Base-by-base conservation (phyloP, 148 eudicot genomes). In the Heliamphora exappendiculata region DNA sequence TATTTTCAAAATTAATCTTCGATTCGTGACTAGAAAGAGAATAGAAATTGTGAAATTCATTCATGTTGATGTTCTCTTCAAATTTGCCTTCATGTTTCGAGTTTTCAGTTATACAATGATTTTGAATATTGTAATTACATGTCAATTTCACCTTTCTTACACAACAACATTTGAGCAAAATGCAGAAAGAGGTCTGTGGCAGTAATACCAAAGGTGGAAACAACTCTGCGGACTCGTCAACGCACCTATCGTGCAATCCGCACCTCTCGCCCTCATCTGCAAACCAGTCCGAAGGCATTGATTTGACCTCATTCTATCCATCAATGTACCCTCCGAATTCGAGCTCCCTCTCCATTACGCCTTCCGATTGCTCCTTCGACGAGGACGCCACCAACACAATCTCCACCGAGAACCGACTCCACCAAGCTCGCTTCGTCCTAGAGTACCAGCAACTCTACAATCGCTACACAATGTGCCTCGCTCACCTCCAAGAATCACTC, bases 381-480 rank as follows among this genome's bases (percentile, higher is more conserved):
- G 76, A 83, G 2, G 79, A 77, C 67, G 37, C 29, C 49, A 73
- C 55, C 0, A 72, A 75, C 34, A 29, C 78, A 0, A 14, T 72
- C 44, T 72, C 78, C 14, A 72, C 82, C 13, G 88, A 82, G 7
- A 58, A 81, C 70, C 76, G 86, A 37, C 88, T 83, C 72, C 79
- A 81, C 45, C 84, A 86, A 26, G 87, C 93, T 7, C 78, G 89
- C 58, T 79, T 79, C 72, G 70, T 85, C 50, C 87, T 86, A 1
- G 93, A 92, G 79, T 86, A 84, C 77, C 90, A 90, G 80, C 93
- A 91, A 36, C 93, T 93, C 71, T 87, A 88, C 47, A 85, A 82
- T 68, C 85, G 91, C 72, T 87, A 93, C 80, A 78, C 71, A 5
- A 34, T 85, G 64, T 88, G 90, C 33, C 79, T 88, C 45, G 67